These are phyloP conservation scores for Heterobasidion parviporum DNA, from an alignment of 1,284 basidiomycete species.

Conservation along the genomic window DNA sequence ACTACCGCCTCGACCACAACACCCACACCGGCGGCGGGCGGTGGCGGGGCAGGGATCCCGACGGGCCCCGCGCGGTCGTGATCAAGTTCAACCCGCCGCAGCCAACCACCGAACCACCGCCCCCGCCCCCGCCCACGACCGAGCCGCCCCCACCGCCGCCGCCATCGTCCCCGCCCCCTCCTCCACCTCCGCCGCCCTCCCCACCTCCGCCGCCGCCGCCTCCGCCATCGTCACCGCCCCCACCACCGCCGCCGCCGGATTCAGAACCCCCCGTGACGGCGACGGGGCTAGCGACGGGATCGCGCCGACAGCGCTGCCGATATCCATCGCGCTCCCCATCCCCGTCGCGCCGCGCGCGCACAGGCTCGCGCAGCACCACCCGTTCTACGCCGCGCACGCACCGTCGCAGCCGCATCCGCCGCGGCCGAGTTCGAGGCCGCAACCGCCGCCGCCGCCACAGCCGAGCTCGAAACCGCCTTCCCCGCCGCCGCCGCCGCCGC, in stretches of 20 bases:
- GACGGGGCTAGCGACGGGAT: too few species aligned
- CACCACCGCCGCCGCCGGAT: conserved; percentile 14
- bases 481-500: conserved; percentile 13
- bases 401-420: conserved; percentile 5
- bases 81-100: conserved; percentile 11
- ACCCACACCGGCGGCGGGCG: conserved; percentile 14
- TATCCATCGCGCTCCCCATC: conserved; percentile 4
- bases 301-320: too few species aligned
- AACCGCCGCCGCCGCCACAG: conserved; percentile 6
- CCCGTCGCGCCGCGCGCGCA: background rate
- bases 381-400: conserved; percentile 7
- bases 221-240: conserved; percentile 17
- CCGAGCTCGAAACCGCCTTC: conserved; percentile 8
- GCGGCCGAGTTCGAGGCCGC: conserved; percentile 7
- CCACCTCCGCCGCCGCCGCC: conserved; percentile 15
- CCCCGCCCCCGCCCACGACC: conserved; percentile 20
- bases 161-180: conserved; percentile 16
- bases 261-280: background rate
- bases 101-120: conserved; percentile 16
- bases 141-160: conserved; percentile 19
- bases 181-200: conserved; percentile 17
- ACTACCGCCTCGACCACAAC: conserved; percentile 15
- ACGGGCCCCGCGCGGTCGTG: conserved; percentile 15
- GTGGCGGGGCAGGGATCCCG: conserved; percentile 3
- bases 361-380: too few species aligned